Base-by-base conservation (phyloP, 1,284 basidiomycete genomes). In the Amylostereum areolatum region DNA sequence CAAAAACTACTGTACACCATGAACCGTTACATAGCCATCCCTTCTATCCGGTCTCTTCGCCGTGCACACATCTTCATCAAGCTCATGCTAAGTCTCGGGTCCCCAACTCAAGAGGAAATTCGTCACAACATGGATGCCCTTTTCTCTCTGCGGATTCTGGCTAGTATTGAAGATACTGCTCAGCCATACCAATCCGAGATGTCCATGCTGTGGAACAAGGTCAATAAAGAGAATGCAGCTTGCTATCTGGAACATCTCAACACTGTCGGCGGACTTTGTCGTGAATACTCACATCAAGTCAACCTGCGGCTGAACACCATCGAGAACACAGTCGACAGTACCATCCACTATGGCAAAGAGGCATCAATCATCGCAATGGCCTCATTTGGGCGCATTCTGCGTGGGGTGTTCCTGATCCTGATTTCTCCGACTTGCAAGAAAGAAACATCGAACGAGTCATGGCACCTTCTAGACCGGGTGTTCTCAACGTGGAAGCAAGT, bases 121-220 rank as follows among this genome's bases (percentile, higher is more conserved):
- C n/a, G n/a, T n/a, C n/a, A n/a, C n/a, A n/a, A n/a, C n/a, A n/a
- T n/a, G n/a, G n/a, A n/a, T n/a, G n/a, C n/a, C n/a, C n/a, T n/a
- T n/a, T n/a, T n/a, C n/a, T n/a, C n/a, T n/a, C n/a, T n/a, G n/a
- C n/a, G n/a, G n/a, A n/a, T n/a, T n/a, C n/a, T n/a, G n/a, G n/a
- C n/a, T n/a, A n/a, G n/a, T n/a, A n/a, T n/a, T n/a, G n/a, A n/a
- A n/a, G n/a, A n/a, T n/a, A n/a, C n/a, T n/a, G n/a, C n/a, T n/a
- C 28, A 10, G 24, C 42, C 46, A 27, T 28, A 37, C 6, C 55
- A 31, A 35, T 24, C 48, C 33, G 53, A 47, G 32, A 52, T 29
- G 34, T 56, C 44, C 35, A 31, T 62, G 5, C 30, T 54, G 4
- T 60, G 59, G 29, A 61, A 63, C 41, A 55, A 60, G 40, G 50